Conservation (phyloP, 306 rosid species). For the Sindora glabra region DNA sequence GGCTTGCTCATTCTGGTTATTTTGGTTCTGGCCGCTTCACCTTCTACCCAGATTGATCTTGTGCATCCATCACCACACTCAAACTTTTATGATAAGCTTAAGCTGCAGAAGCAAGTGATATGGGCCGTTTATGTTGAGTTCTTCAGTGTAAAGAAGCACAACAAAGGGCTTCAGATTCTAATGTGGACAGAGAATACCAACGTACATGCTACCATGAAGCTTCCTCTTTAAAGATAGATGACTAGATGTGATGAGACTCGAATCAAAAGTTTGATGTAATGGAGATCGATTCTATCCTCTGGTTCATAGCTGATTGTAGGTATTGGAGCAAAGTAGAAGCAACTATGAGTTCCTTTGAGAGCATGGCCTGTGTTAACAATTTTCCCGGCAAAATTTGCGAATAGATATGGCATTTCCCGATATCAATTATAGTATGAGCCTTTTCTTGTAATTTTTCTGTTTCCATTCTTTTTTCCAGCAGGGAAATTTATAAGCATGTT, state of each 20-base stretch:
- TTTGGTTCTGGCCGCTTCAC: background rate
- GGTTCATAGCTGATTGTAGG: slow-evolving; percentile 68
- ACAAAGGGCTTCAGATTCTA: background rate
- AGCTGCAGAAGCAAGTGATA: background rate
- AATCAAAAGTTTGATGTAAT: background rate
- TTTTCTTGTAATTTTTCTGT: too few relatives aligned
- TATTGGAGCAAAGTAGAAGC: slow-evolving; percentile 87
- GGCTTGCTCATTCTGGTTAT: background rate
- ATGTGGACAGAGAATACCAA: too few relatives aligned
- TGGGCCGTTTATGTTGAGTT: background rate
- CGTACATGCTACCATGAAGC: too few relatives aligned
- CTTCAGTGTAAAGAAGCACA: background rate
- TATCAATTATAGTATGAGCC: too few relatives aligned
- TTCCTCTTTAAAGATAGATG: too few relatives aligned
- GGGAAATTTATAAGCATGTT: too few relatives aligned
- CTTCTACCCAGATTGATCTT: background rate
- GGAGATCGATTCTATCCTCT: slow-evolving; percentile 14
- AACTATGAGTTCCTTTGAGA: slow-evolving; percentile 74
- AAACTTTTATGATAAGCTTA: background rate
- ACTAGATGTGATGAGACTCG: slow-evolving; percentile 6
- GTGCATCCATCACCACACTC: background rate
- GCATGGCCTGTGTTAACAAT: slow-evolving; percentile 35
- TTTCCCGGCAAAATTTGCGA: too few relatives aligned
- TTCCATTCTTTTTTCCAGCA: too few relatives aligned
- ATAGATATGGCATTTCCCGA: too few relatives aligned